Conservation (phyloP, 163 green algal species). For the Coccomyxa subellipsoidea region DNA sequence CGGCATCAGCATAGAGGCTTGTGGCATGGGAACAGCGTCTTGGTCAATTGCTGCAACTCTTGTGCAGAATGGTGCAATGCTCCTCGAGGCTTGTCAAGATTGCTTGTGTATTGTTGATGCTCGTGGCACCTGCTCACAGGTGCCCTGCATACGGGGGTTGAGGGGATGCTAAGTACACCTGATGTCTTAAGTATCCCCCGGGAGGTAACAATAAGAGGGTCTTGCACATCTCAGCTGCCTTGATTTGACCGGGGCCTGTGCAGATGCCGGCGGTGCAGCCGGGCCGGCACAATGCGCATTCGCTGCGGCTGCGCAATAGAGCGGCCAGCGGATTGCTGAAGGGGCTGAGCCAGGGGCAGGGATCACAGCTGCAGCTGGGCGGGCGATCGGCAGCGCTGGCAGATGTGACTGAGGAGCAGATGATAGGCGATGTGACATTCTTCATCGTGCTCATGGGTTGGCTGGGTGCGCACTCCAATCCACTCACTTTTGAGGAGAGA, state of each 20-base stretch:
- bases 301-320: background rate
- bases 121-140: too few relatives aligned
- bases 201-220: background rate
- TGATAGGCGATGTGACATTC: background rate
- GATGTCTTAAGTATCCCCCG: background rate
- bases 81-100: too few relatives aligned
- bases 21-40: too few relatives aligned
- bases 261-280: background rate
- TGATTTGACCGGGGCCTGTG: too few relatives aligned
- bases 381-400: background rate
- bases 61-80: too few relatives aligned
- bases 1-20: too few relatives aligned
- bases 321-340: background rate
- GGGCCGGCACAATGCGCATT: background rate
- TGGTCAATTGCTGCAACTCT: too few relatives aligned
- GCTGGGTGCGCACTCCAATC: background rate
- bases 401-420: background rate
- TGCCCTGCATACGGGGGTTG: too few relatives aligned
- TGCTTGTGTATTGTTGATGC: too few relatives aligned
- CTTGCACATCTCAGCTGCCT: too few relatives aligned
- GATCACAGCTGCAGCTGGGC: background rate
- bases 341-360: background rate
- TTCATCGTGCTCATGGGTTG: background rate
- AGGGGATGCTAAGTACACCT: too few relatives aligned
- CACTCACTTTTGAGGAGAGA: too few relatives aligned